Evolutionary conservation across 2,329 filamentous ascomycete species (phyloP).

Genomic region (Diatrype stigma): DNA sequence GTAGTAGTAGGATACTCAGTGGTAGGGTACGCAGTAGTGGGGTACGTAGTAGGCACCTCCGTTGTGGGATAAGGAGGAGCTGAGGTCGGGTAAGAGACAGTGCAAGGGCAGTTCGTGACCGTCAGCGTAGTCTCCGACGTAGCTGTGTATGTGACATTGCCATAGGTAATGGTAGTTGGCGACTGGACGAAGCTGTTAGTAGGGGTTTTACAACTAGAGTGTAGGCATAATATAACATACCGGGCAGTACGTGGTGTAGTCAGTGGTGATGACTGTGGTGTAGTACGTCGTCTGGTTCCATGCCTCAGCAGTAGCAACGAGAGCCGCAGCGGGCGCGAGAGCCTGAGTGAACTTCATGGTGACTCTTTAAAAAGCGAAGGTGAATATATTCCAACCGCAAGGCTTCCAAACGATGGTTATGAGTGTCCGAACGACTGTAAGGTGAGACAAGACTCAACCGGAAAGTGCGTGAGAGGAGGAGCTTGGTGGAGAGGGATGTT

Average conservation of each 20-base stretch:
- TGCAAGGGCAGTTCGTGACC: slow-evolving; percentile 46
- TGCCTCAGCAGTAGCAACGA: slow-evolving; percentile 26
- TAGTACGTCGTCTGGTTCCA: slow-evolving; percentile 21
- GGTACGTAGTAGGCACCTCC: slow-evolving; percentile 11
- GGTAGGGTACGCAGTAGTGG: slow-evolving; percentile 6
- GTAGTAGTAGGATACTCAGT: slow-evolving; percentile 9
- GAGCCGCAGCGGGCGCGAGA: slow-evolving; percentile 27
- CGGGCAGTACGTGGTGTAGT: slow-evolving; percentile 41
- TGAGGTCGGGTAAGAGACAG: slow-evolving; percentile 29
- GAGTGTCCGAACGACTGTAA: background rate
- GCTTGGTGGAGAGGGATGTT: background rate
- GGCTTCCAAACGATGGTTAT: background rate
- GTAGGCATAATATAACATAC: slow-evolving; percentile 24
- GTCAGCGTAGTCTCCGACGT: slow-evolving; percentile 39
- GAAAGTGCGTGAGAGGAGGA: background rate
- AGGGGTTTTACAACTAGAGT: background rate
- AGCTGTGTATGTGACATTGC: slow-evolving; percentile 41
- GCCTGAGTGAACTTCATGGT: slow-evolving; percentile 34
- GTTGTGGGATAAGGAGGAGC: slow-evolving; percentile 27
- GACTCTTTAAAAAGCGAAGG: slow-evolving; percentile 13
- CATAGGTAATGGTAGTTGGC: slow-evolving; percentile 35
- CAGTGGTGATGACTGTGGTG: slow-evolving; percentile 35
- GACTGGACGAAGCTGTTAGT: slow-evolving; percentile 14
- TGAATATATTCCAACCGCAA: background rate
- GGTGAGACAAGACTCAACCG: background rate